phyloP scores from a whole-genome alignment of 495 filamentous ascomycete genomes.

The Tetracladium setigerum region DNA sequence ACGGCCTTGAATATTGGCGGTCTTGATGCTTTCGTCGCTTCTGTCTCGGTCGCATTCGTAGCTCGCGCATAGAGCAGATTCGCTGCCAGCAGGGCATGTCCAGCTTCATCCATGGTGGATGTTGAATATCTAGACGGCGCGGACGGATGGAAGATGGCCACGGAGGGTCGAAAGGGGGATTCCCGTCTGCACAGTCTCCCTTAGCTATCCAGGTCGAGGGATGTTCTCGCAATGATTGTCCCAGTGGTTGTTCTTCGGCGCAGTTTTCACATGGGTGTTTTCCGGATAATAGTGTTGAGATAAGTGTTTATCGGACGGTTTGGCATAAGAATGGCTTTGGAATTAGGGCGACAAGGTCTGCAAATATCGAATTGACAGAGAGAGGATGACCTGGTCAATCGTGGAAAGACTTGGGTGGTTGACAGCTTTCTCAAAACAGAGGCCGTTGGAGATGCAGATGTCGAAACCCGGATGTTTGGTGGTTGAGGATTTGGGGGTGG shows the following conservation, averaged over 20 bases:
- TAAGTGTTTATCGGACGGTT: not conserved
- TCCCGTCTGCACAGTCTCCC: not conserved
- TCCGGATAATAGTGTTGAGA: not conserved
- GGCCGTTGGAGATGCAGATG: too few species aligned
- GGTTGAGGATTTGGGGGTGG: too few species aligned
- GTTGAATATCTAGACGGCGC: too few species aligned
- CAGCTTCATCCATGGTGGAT: slow-evolving; percentile 41
- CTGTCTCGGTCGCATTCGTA: slow-evolving; percentile 7
- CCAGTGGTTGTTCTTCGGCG: not conserved
- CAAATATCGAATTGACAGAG: too few species aligned
- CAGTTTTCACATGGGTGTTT: not conserved
- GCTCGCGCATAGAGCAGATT: slow-evolving; percentile 39
- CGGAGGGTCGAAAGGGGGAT: not conserved
- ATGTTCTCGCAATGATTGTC: not conserved
- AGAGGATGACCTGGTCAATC: too few species aligned
- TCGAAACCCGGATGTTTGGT: too few species aligned
- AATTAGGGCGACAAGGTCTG: too few species aligned
- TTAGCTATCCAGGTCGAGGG: not conserved
- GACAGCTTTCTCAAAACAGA: too few species aligned
- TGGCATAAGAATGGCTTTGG: too few species aligned
- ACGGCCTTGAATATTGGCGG: slow-evolving; percentile 65
- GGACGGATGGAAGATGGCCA: not conserved
- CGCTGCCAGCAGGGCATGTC: slow-evolving; percentile 31
- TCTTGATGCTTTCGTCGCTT: slow-evolving; percentile 9
- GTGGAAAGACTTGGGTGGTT: too few species aligned